phyloP scores from a whole-genome alignment of 768 basidiomycete genomes.

The Leccinum obscurum region DNA sequence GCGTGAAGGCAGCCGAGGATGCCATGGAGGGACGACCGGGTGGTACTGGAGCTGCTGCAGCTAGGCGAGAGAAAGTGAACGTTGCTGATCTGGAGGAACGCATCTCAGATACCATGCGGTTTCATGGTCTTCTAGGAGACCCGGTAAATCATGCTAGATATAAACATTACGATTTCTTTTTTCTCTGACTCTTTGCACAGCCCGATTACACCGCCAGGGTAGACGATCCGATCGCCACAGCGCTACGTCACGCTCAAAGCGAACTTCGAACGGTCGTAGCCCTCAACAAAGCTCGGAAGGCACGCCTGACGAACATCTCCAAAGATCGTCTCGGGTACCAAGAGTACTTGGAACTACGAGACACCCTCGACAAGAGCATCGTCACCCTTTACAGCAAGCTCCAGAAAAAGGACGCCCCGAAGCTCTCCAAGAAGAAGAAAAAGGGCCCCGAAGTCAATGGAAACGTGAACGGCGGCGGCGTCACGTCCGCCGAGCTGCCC shows the following conservation, averaged over 20 bases:
- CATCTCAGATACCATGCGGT: slow-evolving; percentile 74
- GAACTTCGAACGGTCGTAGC: slow-evolving; percentile 75
- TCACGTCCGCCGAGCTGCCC: slow-evolving; percentile 36
- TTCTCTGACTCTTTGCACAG: slow-evolving; percentile 39
- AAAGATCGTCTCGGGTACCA: slow-evolving; percentile 88
- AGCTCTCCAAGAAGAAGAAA: slow-evolving; percentile 74
- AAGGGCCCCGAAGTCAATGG: slow-evolving; percentile 43
- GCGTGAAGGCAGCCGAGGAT: slow-evolving; percentile 81
- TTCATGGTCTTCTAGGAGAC: slow-evolving; percentile 66
- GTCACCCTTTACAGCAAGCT: slow-evolving; percentile 70
- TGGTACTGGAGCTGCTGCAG: slow-evolving; percentile 75
- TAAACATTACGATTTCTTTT: slow-evolving; percentile 3
- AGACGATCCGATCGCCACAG: slow-evolving; percentile 92
- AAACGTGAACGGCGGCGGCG: slow-evolving; percentile 32
- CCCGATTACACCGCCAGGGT: slow-evolving; percentile 76
- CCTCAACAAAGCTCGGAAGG: slow-evolving; percentile 82
- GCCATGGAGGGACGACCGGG: slow-evolving; percentile 83
- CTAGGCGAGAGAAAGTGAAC: slow-evolving; percentile 71
- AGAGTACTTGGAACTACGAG: slow-evolving; percentile 84
- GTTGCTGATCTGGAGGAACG: slow-evolving; percentile 78
- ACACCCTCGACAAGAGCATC: slow-evolving; percentile 86
- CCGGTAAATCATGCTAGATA: slow-evolving; percentile 53
- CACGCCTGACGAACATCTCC: slow-evolving; percentile 70
- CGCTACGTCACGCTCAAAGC: slow-evolving; percentile 84
- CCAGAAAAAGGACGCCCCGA: slow-evolving; percentile 78